These are phyloP conservation scores for Xylaria bambusicola DNA, from an alignment of 495 filamentous ascomycete genomes.

Conservation along the genomic window DNA sequence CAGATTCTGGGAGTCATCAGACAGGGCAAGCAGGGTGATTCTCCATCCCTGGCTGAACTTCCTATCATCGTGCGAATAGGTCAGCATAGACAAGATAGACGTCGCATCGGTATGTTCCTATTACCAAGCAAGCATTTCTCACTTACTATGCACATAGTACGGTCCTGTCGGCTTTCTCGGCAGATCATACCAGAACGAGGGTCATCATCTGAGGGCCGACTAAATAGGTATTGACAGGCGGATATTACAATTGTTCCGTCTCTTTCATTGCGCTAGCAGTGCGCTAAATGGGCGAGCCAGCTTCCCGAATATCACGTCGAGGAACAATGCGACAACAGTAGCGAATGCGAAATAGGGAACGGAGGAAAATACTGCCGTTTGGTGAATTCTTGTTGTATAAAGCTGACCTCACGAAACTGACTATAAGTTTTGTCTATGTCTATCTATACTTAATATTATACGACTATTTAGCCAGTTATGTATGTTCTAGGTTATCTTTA, in stretches of 20 bases:
- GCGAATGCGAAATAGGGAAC: background rate
- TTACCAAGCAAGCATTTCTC: background rate
- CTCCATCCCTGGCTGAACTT: background rate
- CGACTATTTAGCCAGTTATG: too few relatives aligned
- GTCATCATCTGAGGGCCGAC: too few relatives aligned
- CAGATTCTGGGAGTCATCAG: too few relatives aligned
- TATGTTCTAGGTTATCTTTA: too few relatives aligned
- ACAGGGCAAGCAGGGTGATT: too few relatives aligned
- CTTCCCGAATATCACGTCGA: background rate
- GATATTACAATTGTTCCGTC: constrained; percentile 3
- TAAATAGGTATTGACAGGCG: background rate
- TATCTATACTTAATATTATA: too few relatives aligned
- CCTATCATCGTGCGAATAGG: background rate
- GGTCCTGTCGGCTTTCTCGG: background rate
- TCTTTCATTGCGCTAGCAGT: background rate
- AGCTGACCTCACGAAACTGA: too few relatives aligned
- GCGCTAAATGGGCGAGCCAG: background rate
- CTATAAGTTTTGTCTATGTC: too few relatives aligned
- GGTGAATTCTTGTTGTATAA: background rate
- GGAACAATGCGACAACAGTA: background rate
- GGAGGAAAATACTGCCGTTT: too few relatives aligned
- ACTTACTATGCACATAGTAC: too few relatives aligned
- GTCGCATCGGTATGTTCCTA: background rate
- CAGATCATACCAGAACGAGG: background rate
- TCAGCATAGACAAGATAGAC: background rate